These are phyloP conservation scores for Bassia scoparia DNA, from an alignment of 148 eudicot genomes.

Conservation along the genomic window DNA sequence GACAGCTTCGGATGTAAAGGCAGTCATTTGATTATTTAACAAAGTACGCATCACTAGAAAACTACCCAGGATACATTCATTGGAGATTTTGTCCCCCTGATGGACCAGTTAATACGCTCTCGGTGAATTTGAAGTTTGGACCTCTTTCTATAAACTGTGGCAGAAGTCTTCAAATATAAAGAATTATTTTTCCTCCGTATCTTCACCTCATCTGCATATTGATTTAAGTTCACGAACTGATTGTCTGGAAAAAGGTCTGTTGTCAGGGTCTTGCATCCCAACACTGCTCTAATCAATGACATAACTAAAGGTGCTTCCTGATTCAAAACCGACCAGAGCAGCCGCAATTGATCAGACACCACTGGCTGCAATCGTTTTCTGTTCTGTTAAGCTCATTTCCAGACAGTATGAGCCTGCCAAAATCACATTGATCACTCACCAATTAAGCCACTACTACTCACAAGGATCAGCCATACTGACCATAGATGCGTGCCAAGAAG, in stretches of 20 bases:
- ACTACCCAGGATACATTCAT: conserved; percentile 30
- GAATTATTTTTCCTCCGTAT: conserved; percentile 20
- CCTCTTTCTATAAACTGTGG: conserved; percentile 24
- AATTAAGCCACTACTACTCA: not conserved
- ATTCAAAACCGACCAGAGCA: conserved; percentile 48
- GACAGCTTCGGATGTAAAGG: conserved; percentile 65
- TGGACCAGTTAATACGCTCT: conserved; percentile 62
- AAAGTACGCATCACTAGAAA: conserved; percentile 31
- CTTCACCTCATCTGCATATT: conserved; percentile 39
- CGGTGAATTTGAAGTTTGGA: conserved; percentile 29
- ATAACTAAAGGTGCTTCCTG: conserved; percentile 46
- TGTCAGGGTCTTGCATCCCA: conserved; percentile 68
- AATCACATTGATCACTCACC: conserved; percentile 6
- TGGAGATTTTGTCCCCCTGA: conserved; percentile 48
- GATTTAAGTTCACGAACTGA: conserved; percentile 51
- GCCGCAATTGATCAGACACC: conserved; percentile 77
- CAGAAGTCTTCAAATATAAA: conserved; percentile 16
- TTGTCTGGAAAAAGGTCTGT: conserved; percentile 73
- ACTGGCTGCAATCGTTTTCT: conserved; percentile 91
- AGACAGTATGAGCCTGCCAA: conserved; percentile 96
- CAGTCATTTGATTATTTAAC: conserved; percentile 32
- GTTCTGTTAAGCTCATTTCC: conserved; percentile 97
- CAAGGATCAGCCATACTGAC: not conserved
- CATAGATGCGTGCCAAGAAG: not conserved
- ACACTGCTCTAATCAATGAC: conserved; percentile 65